phyloP scores from a whole-genome alignment of 192 early-diverging fungal genomes.

The Coemansia sp. region DNA sequence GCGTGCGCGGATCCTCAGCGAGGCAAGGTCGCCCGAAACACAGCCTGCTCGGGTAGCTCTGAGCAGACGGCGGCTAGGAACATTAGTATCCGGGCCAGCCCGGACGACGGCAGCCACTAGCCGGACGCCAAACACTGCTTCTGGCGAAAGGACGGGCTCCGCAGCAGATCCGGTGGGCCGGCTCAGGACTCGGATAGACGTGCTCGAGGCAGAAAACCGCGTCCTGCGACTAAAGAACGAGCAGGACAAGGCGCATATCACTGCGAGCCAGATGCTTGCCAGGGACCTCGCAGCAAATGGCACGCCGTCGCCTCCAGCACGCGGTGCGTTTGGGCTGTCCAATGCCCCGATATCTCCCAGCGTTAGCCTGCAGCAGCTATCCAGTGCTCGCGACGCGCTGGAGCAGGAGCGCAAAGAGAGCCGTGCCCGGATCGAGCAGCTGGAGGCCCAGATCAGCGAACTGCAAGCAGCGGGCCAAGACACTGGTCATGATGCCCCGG shows the following conservation, averaged over 20 bases:
- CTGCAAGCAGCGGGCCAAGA: too few species aligned
- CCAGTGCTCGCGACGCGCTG: slow-evolving; percentile 13
- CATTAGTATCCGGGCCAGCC: not conserved
- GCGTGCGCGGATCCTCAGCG: not conserved
- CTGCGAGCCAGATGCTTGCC: slow-evolving; percentile 55
- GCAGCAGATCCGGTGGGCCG: slow-evolving; percentile 42
- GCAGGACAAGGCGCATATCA: slow-evolving; percentile 53
- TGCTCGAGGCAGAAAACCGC: slow-evolving; percentile 66
- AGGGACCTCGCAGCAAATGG: slow-evolving; percentile 28
- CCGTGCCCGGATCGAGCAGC: slow-evolving; percentile 13
- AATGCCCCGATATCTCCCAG: too few species aligned
- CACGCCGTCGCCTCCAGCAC: slow-evolving; percentile 10
- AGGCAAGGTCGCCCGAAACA: not conserved
- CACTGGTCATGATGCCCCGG: too few species aligned
- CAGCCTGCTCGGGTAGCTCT: not conserved
- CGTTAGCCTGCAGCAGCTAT: slow-evolving; percentile 16
- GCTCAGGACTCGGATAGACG: slow-evolving; percentile 58
- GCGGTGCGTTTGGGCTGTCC: not conserved
- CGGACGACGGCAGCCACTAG: too few species aligned
- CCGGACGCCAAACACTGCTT: not conserved
- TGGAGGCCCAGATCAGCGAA: slow-evolving; percentile 22
- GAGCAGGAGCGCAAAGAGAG: slow-evolving; percentile 30
- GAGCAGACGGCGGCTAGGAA: slow-evolving; percentile 4
- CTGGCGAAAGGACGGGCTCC: not conserved
- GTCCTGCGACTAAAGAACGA: slow-evolving; percentile 60